Conservation (phyloP, 1,284 basidiomycete species). For the Rhodotorula sp. region DNA sequence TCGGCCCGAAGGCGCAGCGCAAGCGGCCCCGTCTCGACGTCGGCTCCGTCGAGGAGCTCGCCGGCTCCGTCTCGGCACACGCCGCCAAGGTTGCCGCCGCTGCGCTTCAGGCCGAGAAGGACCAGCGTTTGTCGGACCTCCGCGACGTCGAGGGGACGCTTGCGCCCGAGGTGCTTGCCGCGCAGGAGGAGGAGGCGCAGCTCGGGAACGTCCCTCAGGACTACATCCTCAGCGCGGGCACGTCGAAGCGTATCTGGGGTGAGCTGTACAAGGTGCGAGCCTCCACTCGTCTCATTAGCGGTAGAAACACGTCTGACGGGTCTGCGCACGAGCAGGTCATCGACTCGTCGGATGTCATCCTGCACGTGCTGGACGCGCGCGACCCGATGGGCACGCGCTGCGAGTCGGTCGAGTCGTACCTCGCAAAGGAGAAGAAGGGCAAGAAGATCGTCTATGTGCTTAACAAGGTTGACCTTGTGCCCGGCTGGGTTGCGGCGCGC, state of each 20-base stretch:
- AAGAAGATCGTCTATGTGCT: constrained; percentile 96
- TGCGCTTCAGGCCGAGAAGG: constrained; percentile 32
- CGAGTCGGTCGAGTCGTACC: constrained; percentile 88
- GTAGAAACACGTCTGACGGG: neutral
- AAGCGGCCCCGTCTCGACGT: constrained; percentile 82
- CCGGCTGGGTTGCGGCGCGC: constrained; percentile 99
- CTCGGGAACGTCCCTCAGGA: constrained; percentile 46
- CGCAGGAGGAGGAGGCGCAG: constrained; percentile 36
- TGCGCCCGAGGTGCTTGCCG: constrained; percentile 37
- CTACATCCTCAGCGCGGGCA: constrained; percentile 60
- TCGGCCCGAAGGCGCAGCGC: constrained; percentile 89
- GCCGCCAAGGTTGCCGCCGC: constrained; percentile 32
- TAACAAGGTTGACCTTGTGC: constrained; percentile 98
- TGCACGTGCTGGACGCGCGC: constrained; percentile 94
- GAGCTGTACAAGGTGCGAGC: constrained; percentile 80
- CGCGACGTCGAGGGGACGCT: constrained; percentile 42
- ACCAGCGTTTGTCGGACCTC: constrained; percentile 36
- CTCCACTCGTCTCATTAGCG: neutral
- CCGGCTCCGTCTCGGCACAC: constrained; percentile 52
- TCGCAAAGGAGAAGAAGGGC: constrained; percentile 94
- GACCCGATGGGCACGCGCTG: constrained; percentile 97
- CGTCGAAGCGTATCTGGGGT: constrained; percentile 91
- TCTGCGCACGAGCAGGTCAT: constrained; percentile 62
- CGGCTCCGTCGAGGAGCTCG: constrained; percentile 82
- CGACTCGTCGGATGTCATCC: constrained; percentile 94